Conservation (phyloP, 805 yeast species). For the Saccharomyces jurei region DNA sequence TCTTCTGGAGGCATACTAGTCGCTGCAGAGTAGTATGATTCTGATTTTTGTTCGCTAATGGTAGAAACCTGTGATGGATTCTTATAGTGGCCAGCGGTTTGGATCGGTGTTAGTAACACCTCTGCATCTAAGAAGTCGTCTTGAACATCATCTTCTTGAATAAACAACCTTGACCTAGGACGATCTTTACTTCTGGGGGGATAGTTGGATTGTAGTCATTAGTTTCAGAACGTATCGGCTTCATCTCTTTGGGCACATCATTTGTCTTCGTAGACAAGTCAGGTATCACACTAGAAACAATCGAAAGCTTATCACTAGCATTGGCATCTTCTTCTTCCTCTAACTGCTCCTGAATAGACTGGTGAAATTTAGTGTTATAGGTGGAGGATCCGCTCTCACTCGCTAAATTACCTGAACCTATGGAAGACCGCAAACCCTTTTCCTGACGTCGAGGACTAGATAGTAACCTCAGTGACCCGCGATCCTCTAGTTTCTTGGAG, state of each 20-base stretch:
- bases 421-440: constrained; percentile 10
- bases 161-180: constrained; percentile 23
- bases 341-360: not conserved
- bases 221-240: constrained; percentile 19
- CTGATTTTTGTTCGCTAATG: constrained; percentile 6
- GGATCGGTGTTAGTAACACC: not conserved
- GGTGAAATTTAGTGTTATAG: constrained; percentile 4
- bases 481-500: constrained; percentile 1
- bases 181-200: constrained; percentile 30
- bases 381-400: constrained; percentile 18
- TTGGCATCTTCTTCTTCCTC: not conserved
- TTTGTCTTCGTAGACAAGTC: constrained; percentile 13
- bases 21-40: constrained; percentile 20
- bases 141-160: constrained; percentile 10
- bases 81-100: not conserved
- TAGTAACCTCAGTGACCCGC: constrained; percentile 12
- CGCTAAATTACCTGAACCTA: constrained; percentile 14
- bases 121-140: constrained; percentile 3
- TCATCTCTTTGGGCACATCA: constrained; percentile 7
- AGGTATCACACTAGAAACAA: constrained; percentile 23
- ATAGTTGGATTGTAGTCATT: constrained; percentile 23
- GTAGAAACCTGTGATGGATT: not conserved
- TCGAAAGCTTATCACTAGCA: constrained; percentile 8
- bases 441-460: constrained; percentile 2
- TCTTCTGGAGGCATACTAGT: constrained; percentile 9